These are phyloP conservation scores for Tricharina praecox DNA, from an alignment of 495 filamentous ascomycete species.

Conservation along the genomic window DNA sequence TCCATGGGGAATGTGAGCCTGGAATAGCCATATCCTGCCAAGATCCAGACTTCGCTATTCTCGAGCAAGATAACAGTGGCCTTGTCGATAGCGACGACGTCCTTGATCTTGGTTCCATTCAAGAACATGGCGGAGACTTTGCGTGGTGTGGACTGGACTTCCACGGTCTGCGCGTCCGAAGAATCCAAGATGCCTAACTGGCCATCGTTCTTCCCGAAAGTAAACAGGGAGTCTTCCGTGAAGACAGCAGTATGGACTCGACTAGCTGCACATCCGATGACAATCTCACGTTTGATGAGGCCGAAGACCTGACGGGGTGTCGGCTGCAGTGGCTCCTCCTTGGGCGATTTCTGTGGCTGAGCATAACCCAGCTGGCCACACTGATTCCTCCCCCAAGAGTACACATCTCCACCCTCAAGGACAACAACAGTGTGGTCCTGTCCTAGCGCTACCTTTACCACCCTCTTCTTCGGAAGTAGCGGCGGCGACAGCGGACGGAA, in stretches of 20 bases:
- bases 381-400: constrained; percentile 83
- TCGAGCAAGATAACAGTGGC: constrained; percentile 75
- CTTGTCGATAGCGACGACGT: constrained; percentile 75
- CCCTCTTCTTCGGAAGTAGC: constrained; percentile 29
- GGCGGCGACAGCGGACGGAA: constrained; percentile 33
- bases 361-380: constrained; percentile 75
- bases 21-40: constrained; percentile 83
- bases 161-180: constrained; percentile 66
- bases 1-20: constrained; percentile 67
- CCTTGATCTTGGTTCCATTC: constrained; percentile 47
- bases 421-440: constrained; percentile 83
- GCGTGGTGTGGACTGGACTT: constrained; percentile 61
- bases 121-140: constrained; percentile 80
- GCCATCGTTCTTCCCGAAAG: constrained; percentile 90
- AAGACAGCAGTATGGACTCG: constrained; percentile 81
- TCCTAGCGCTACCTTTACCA: constrained; percentile 65
- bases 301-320: constrained; percentile 81
- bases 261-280: constrained; percentile 77
- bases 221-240: constrained; percentile 64
- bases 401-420: constrained; percentile 62
- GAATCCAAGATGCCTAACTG: constrained; percentile 90
- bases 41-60: constrained; percentile 77
- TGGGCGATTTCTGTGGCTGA: constrained; percentile 37
- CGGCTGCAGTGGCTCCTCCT: constrained; percentile 65
- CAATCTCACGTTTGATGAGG: constrained; percentile 64